Percentiles rank a stretch among this genome's conserved stretches.
phyloP scores from a whole-genome alignment of 805 yeast genomes.

The Scheffersomyces amazonensis region DNA sequence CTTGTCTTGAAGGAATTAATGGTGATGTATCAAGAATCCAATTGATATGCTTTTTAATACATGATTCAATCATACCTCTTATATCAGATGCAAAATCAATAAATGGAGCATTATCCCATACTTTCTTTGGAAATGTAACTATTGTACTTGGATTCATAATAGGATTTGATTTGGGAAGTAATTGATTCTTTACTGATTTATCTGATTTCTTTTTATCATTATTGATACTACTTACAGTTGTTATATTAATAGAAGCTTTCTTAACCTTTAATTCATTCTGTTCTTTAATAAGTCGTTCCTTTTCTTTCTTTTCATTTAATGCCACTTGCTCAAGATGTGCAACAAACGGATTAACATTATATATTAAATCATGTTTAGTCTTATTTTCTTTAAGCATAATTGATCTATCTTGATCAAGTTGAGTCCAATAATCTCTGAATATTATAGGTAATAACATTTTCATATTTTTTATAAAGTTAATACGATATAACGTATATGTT shows the following conservation, averaged over 20 bases:
- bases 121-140: constrained; percentile 46
- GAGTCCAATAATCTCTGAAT: constrained; percentile 76
- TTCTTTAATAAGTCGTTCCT: constrained; percentile 43
- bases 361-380: constrained; percentile 47
- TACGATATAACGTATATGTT: constrained; percentile 77
- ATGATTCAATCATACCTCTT: constrained; percentile 59
- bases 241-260: constrained; percentile 42
- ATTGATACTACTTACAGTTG: constrained; percentile 18
- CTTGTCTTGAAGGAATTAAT: constrained; percentile 4
- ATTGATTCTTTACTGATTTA: background rate
- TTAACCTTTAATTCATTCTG: constrained; percentile 51
- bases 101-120: constrained; percentile 69
- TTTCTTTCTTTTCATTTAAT: constrained; percentile 36
- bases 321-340: constrained; percentile 60
- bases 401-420: constrained; percentile 61
- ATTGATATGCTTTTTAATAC: constrained; percentile 53
- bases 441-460: constrained; percentile 85
- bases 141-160: background rate
- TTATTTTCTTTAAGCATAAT: constrained; percentile 44
- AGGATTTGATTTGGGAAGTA: background rate
- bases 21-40: constrained; percentile 37
- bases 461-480: constrained; percentile 77
- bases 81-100: constrained; percentile 66
- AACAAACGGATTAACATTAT: constrained; percentile 74
- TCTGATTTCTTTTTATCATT: background rate